Evolutionary conservation across 2,329 filamentous ascomycete species (phyloP), one percentile per base, ranked within the genome.

Genomic region (Canariomyces notabilis): DNA sequence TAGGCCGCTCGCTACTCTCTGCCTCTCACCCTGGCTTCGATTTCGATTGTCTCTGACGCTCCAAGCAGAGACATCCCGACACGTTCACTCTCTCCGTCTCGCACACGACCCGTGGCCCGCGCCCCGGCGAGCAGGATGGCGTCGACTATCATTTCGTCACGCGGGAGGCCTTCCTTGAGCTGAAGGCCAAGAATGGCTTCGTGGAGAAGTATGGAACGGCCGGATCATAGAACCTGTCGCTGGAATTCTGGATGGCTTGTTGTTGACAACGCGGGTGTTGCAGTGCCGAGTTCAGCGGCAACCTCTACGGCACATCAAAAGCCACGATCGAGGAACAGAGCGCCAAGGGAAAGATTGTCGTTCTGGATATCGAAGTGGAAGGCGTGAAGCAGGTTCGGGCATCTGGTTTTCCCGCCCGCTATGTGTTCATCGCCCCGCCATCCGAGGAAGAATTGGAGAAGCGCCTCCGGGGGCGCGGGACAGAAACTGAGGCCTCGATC

Each of bases 361-460:
- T 96, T 38, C 72, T 96, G 57, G 91, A 97, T 65, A 97, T 96
- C 63, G 91, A 96, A 75, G 95, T 96, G 88, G 89, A 95, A 79
- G 90, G 90, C 50, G 89, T 96, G 48, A 95, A 95, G 73, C 90
- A 96, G 69, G 87, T 96, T 61, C 89, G 89, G 67, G 77, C 78
- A 52, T 86, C 84, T 40, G 75, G 75, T 57, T 78, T 90, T 52
- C 76, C 82, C 46, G 87, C 89, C 6, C 81, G 87, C 45, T 95
- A 88, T 69, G 69, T 95, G 55, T 95, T 95, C 67, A 77, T 96
- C 51, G 80, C 85, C 29, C 90, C 90, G 11, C 91, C 90, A 0
- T 85, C 79, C 4, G 69, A 86, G 55, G 80, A 85, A 59, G 76
- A 81, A 40, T 74, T 96, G 31, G 89, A 95, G 71, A 64, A 77